phyloP scores from a whole-genome alignment of 2,329 filamentous ascomycete species.

The Pseudocercospora macadamiae region DNA sequence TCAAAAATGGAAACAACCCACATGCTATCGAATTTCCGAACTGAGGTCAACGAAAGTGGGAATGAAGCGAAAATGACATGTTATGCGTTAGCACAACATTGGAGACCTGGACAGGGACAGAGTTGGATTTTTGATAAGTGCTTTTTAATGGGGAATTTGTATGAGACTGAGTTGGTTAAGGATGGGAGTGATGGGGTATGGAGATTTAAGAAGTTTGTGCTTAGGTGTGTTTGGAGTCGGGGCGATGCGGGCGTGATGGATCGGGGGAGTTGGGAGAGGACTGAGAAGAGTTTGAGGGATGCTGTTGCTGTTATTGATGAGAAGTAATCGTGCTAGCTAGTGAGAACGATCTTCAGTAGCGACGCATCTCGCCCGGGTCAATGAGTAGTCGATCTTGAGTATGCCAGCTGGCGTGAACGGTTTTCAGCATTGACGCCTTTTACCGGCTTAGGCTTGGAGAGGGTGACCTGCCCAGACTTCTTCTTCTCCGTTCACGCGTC shows the following conservation, averaged over 20 bases:
- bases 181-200: not conserved
- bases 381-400: no score
- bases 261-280: not conserved
- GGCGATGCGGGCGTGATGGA: not conserved
- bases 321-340: no score
- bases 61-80: not conserved
- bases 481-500: no score
- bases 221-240: slow-evolving; percentile 2
- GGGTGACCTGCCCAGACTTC: no score
- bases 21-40: slow-evolving; percentile 6
- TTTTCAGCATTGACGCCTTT: no score
- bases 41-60: not conserved
- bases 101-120: not conserved
- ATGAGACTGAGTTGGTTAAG: not conserved
- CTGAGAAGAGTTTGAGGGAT: not conserved
- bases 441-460: no score
- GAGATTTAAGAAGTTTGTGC: not conserved
- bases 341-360: no score
- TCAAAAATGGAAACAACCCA: slow-evolving; percentile 3
- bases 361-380: no score
- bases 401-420: no score
- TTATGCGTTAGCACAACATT: slow-evolving; percentile 7
- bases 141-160: slow-evolving; percentile 1
- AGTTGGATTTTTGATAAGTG: not conserved
- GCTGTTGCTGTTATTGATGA: no score